Conservation (phyloP, 257 asterid genomes). For the Nicotiana sylvestris region DNA sequence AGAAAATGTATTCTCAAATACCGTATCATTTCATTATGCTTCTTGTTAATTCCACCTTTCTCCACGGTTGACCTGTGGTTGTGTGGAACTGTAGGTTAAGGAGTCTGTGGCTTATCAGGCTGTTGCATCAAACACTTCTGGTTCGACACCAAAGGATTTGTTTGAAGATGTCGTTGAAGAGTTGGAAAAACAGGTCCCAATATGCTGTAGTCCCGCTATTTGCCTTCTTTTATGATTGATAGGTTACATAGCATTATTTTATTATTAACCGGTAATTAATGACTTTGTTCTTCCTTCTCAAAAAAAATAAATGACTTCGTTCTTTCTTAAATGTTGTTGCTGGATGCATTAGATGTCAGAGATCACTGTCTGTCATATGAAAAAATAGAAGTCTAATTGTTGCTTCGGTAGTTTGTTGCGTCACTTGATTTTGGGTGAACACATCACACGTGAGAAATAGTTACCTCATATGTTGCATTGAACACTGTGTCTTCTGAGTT, state of each 20-base stretch:
- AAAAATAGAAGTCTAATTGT: background rate
- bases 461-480: background rate
- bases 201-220: background rate
- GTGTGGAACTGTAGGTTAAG: slow-evolving; percentile 53
- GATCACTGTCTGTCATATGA: background rate
- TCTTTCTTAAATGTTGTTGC: background rate
- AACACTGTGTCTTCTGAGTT: background rate
- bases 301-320: background rate
- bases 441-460: background rate
- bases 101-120: slow-evolving; percentile 76
- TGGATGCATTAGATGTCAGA: background rate
- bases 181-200: slow-evolving; percentile 71
- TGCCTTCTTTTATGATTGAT: background rate
- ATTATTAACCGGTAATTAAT: background rate
- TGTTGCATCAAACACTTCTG: slow-evolving; percentile 73
- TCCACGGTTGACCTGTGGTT: slow-evolving; percentile 4
- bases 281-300: background rate
- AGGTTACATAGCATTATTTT: background rate
- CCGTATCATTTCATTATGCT: background rate
- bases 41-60: background rate
- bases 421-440: background rate
- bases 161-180: slow-evolving; percentile 84
- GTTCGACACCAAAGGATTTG: slow-evolving; percentile 93
- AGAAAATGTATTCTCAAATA: background rate
- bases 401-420: background rate